Percentiles rank a stretch among this genome's conserved stretches.
Conservation (phyloP, 768 basidiomycete species). For the Boletus coccyginus region DNA sequence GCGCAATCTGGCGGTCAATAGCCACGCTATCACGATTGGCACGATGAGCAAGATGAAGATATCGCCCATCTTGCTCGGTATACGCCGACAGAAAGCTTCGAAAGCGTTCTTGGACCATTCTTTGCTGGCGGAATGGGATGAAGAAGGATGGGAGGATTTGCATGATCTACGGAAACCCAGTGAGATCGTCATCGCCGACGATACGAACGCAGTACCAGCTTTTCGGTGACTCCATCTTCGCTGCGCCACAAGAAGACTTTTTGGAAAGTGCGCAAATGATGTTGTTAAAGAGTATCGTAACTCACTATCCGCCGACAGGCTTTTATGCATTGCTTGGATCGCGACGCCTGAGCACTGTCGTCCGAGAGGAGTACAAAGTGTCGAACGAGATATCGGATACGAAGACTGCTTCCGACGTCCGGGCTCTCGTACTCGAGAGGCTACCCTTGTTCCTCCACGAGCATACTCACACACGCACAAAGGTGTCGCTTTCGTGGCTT, state of each 20-base stretch:
- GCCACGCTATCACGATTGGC: constrained; percentile 46
- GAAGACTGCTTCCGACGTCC: constrained; percentile 49
- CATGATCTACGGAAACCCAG: constrained; percentile 70
- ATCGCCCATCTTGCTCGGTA: constrained; percentile 70
- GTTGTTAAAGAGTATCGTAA: neutral
- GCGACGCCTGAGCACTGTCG: constrained; percentile 62
- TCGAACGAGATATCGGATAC: constrained; percentile 54
- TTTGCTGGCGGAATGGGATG: constrained; percentile 38
- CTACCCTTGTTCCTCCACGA: constrained; percentile 92
- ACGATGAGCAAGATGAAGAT: constrained; percentile 61
- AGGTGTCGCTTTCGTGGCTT: constrained; percentile 66
- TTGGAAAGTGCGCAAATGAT: constrained; percentile 60
- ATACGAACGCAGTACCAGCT: constrained; percentile 75
- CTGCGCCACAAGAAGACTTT: constrained; percentile 86
- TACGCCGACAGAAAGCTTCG: constrained; percentile 50
- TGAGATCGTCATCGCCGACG: constrained; percentile 83
- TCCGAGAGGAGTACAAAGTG: constrained; percentile 75
- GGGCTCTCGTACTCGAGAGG: constrained; percentile 71
- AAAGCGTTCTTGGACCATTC: constrained; percentile 22
- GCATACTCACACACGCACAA: constrained; percentile 64
- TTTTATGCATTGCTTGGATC: constrained; percentile 82
- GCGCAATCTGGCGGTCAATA: constrained; percentile 82
- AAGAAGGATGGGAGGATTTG: constrained; percentile 69
- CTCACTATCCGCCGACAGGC: constrained; percentile 33
- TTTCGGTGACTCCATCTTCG: constrained; percentile 74